Evolutionary conservation across 2,329 filamentous ascomycete species (phyloP).

Genomic region (Tolypocladium endophyticum): DNA sequence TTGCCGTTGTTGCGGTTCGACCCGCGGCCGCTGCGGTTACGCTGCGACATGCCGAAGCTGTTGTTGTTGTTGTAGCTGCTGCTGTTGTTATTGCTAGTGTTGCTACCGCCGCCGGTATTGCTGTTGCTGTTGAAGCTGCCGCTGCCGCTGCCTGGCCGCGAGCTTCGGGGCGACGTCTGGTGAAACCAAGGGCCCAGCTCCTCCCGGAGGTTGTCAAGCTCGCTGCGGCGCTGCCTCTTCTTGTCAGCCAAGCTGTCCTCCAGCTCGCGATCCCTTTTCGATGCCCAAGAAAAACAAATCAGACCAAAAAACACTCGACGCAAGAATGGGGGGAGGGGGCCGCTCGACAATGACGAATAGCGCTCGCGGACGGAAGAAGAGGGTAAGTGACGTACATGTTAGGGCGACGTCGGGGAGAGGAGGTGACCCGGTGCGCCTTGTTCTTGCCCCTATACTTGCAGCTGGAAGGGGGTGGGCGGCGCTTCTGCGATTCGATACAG

Average conservation of each 20-base stretch:
- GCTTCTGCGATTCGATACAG: not conserved
- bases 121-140: not conserved
- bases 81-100: not conserved
- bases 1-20: constrained; percentile 33
- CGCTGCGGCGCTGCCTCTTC: constrained; percentile 19
- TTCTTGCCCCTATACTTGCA: not conserved
- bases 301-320: not conserved
- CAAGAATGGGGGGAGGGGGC: not conserved
- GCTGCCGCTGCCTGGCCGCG: constrained; percentile 5
- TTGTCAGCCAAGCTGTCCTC: constrained; percentile 20
- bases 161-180: constrained; percentile 11
- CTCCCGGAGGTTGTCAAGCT: constrained; percentile 22
- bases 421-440: not conserved
- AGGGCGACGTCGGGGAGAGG: not conserved
- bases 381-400: not conserved
- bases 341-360: not conserved
- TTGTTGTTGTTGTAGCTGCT: constrained; percentile 1
- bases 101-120: constrained; percentile 1
- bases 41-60: constrained; percentile 26
- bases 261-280: not conserved
- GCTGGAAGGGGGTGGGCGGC: not conserved
- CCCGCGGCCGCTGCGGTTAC: constrained; percentile 32
- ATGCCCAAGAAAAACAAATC: not conserved
- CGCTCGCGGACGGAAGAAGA: not conserved
- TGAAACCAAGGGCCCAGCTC: constrained; percentile 23